Percentiles rank a stretch among this genome's conserved stretches.
These are phyloP conservation scores for Candida silvatica DNA, from an alignment of 805 yeast species.

Conservation along the genomic window DNA sequence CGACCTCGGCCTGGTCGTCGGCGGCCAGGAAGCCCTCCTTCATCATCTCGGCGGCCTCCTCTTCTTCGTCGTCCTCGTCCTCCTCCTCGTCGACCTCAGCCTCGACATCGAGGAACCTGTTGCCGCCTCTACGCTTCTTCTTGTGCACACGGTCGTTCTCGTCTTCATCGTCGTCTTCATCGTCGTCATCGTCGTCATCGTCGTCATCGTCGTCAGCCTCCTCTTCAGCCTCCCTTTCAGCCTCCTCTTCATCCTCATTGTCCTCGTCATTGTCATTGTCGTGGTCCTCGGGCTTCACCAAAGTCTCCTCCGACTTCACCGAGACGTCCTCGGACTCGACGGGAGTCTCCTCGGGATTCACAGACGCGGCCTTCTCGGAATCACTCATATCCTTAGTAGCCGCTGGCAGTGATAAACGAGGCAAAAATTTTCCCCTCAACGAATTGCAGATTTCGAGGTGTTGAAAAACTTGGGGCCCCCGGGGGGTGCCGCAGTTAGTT, in stretches of 20 bases:
- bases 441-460: too few relatives aligned
- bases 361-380: not conserved
- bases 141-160: constrained; percentile 50
- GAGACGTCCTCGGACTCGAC: not conserved
- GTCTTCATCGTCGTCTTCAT: constrained; percentile 45
- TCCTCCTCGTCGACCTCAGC: constrained; percentile 99
- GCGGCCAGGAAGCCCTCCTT: constrained; percentile 71
- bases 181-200: constrained; percentile 40
- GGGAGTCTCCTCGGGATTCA: too few relatives aligned
- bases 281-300: constrained; percentile 4
- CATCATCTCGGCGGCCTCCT: constrained; percentile 85
- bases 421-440: not conserved
- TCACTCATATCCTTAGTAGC: constrained; percentile 1
- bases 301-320: not conserved
- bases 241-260: constrained; percentile 14
- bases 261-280: constrained; percentile 18
- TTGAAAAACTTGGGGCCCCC: too few relatives aligned
- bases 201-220: constrained; percentile 30
- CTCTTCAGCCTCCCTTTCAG: constrained; percentile 23
- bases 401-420: not conserved
- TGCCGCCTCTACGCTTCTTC: constrained; percentile 42
- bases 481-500: too few relatives aligned
- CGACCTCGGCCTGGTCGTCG: constrained; percentile 56
- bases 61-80: constrained; percentile 81
- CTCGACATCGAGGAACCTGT: constrained; percentile 94